Conservation (phyloP, 768 basidiomycete species). For the Leccinum subgranulosum region DNA sequence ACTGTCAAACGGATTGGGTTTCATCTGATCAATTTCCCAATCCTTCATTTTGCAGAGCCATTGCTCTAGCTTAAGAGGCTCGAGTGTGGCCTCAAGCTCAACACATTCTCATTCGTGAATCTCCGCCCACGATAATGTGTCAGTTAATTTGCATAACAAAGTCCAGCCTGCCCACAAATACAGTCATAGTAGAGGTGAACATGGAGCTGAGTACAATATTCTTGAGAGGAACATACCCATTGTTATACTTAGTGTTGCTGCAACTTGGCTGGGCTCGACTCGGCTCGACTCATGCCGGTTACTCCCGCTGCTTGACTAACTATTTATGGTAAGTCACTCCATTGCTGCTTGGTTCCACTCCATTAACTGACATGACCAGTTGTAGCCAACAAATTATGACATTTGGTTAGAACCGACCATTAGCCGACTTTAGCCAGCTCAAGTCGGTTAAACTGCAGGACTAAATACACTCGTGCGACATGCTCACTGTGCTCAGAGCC, state of each 20-base stretch:
- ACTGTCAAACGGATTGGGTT: neutral
- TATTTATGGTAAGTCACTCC: neutral
- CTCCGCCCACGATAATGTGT: neutral
- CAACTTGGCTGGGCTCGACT: neutral
- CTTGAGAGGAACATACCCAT: too few relatives aligned
- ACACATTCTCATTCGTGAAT: neutral
- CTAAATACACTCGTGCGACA: too few relatives aligned
- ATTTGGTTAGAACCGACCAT: too few relatives aligned
- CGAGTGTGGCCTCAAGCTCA: neutral
- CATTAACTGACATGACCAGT: neutral
- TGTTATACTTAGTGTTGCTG: slow-evolving; percentile 1
- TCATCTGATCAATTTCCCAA: neutral
- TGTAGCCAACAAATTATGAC: too few relatives aligned
- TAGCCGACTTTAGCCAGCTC: too few relatives aligned
- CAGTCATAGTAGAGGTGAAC: neutral
- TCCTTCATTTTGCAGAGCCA: neutral
- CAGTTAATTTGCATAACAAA: neutral
- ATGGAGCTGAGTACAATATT: too few relatives aligned
- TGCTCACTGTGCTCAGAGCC: too few relatives aligned
- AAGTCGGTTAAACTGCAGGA: too few relatives aligned
- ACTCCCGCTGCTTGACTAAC: neutral
- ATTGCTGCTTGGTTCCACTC: neutral
- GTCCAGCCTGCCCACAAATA: neutral
- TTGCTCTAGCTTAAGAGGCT: neutral
- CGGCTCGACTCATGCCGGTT: neutral